Percentiles rank a stretch among this genome's conserved stretches.
phyloP scores from a whole-genome alignment of 176 grass and related monocot species.

The Avena sativa region DNA sequence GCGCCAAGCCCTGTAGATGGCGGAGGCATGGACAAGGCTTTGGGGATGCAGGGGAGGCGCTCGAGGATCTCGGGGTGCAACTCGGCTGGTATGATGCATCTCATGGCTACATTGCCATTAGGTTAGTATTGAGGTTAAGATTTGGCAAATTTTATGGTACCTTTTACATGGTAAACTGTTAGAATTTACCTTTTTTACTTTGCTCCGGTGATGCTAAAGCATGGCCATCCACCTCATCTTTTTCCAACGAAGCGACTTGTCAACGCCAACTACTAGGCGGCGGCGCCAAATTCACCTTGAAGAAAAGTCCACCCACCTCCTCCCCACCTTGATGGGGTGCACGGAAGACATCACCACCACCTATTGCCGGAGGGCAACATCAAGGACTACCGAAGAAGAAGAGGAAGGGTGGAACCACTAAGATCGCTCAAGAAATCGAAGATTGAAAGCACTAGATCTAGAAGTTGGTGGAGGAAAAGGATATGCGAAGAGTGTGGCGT shows the following conservation, averaged over 20 bases:
- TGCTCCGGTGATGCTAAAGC: not conserved
- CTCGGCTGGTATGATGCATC: not conserved
- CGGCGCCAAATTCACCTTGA: not conserved
- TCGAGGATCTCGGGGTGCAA: not conserved
- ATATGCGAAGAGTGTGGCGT: not conserved
- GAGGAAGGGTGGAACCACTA: not conserved
- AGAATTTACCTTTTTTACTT: constrained; percentile 1
- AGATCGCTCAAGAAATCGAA: not conserved
- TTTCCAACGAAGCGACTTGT: not conserved
- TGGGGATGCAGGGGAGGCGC: not conserved
- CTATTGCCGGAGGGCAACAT: not conserved
- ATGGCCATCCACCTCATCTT: not conserved
- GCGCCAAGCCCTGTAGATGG: not conserved
- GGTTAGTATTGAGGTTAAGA: not conserved
- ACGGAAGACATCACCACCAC: not conserved
- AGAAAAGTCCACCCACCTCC: not conserved
- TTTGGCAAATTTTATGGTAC: not conserved
- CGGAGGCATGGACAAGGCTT: not conserved
- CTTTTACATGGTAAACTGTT: not conserved
- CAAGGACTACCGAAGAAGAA: not conserved
- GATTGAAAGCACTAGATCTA: not conserved
- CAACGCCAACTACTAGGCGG: not conserved
- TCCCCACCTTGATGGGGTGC: not conserved
- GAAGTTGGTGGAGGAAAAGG: not conserved
- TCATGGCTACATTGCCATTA: not conserved